These are phyloP conservation scores for Plasmodium ovale DNA, from an alignment of 169 alveolate genomes.

Conservation along the genomic window DNA sequence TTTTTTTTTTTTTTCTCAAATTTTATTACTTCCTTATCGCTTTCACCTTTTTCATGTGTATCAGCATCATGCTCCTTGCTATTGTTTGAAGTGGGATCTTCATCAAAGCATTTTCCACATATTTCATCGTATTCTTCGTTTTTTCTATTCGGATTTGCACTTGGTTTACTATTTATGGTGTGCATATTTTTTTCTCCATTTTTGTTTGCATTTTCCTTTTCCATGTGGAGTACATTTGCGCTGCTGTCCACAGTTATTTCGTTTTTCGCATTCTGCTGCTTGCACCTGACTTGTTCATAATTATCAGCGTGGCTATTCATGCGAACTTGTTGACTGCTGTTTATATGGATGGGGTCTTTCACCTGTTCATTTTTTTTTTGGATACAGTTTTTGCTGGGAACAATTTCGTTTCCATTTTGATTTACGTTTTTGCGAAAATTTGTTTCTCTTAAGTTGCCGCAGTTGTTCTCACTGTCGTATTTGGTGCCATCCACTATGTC, in stretches of 20 bases:
- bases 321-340: not conserved
- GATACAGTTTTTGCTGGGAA: not conserved
- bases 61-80: not conserved
- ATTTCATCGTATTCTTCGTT: not conserved
- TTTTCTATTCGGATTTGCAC: not conserved
- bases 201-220: too few relatives aligned
- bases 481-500: not conserved
- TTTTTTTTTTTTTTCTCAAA: slow-evolving; percentile 64
- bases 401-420: not conserved
- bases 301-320: not conserved
- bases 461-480: not conserved
- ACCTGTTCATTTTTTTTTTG: not conserved
- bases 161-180: not conserved
- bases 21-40: slow-evolving; percentile 36
- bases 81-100: not conserved
- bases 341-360: not conserved
- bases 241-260: not conserved
- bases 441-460: not conserved
- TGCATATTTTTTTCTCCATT: not conserved
- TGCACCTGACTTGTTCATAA: not conserved
- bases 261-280: not conserved
- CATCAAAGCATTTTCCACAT: not conserved
- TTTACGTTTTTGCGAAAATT: not conserved
- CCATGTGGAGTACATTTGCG: too few relatives aligned
- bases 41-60: not conserved